phyloP scores from a whole-genome alignment of 495 filamentous ascomycete genomes.

The Chaetomium fimeti region DNA sequence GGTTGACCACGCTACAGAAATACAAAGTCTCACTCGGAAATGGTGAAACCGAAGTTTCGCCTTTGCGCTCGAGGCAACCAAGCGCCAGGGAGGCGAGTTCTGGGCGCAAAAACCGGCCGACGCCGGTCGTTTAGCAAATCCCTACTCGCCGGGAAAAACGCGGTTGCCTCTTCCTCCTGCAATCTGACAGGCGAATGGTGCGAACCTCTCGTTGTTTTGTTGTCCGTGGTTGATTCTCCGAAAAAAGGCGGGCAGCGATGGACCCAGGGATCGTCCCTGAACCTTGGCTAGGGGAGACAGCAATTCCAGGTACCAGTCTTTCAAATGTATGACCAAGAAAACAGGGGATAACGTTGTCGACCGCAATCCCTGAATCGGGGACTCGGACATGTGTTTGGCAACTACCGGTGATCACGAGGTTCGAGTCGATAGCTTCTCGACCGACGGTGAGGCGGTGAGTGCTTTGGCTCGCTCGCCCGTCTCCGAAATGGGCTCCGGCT shows the following conservation, averaged over 20 bases:
- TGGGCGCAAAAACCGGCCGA: not conserved
- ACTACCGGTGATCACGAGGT: not conserved
- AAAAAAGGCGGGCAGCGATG: not conserved
- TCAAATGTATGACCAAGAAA: not conserved
- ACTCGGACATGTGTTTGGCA: not conserved
- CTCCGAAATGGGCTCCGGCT: slow-evolving; percentile 9
- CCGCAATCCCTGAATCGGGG: too few relatives aligned
- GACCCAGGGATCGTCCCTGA: not conserved
- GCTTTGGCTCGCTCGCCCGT: not conserved
- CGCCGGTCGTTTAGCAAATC: not conserved
- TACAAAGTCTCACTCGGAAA: not conserved
- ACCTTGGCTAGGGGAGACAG: not conserved
- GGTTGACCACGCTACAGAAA: not conserved
- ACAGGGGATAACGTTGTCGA: not conserved
- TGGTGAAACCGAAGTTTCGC: not conserved
- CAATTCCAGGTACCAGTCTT: slow-evolving; percentile 4
- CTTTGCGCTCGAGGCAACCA: not conserved
- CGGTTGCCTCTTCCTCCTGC: not conserved
- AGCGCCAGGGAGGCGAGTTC: not conserved
- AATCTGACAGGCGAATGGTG: too few relatives aligned
- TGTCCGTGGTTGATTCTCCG: not conserved
- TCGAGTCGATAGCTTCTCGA: not conserved
- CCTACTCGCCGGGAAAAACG: not conserved
- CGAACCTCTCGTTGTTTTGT: not conserved
- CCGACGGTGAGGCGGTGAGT: slow-evolving; percentile 4